phyloP scores from a whole-genome alignment of 192 early-diverging fungal genomes.

The Linderina pennispora region DNA sequence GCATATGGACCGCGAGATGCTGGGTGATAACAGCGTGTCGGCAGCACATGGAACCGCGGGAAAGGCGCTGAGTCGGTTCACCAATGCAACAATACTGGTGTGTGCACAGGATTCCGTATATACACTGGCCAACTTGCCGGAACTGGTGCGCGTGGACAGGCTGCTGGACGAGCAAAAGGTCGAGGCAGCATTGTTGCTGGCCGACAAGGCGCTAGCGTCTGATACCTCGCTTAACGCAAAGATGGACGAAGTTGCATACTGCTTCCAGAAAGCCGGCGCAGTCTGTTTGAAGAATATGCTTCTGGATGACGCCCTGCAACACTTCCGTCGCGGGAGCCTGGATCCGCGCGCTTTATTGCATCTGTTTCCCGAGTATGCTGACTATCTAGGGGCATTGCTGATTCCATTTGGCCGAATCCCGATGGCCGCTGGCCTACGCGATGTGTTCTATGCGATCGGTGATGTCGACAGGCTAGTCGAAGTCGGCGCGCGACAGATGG shows the following conservation, averaged over 20 bases:
- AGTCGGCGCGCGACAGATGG: conserved; percentile 6
- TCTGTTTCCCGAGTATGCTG: conserved; percentile 22
- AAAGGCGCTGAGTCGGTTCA: conserved; percentile 15
- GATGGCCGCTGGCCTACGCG: conserved; percentile 22
- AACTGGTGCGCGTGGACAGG: conserved; percentile 9
- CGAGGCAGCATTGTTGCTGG: conserved; percentile 22
- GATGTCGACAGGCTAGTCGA: conserved; percentile 7
- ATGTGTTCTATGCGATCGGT: conserved; percentile 20
- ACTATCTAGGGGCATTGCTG: conserved; percentile 24
- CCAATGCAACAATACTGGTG: conserved; percentile 1
- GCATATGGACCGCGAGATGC: conserved; percentile 12
- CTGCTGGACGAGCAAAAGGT: conserved; percentile 19
- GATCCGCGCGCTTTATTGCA: conserved; percentile 39
- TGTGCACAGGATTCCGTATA: conserved; percentile 16
- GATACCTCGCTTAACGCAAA: neutral
- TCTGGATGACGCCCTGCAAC: conserved; percentile 33
- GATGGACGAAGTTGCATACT: conserved; percentile 20
- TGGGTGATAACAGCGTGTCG: conserved; percentile 4
- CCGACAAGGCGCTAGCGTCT: conserved; percentile 13
- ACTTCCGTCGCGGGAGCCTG: conserved; percentile 22
- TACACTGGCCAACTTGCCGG: conserved; percentile 14
- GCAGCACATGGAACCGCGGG: neutral
- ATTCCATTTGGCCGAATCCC: conserved; percentile 27
- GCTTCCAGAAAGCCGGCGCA: conserved; percentile 31
- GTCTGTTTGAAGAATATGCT: conserved; percentile 21